Percentiles rank a stretch among this genome's conserved stretches.
Conservation (phyloP, 2,329 filamentous ascomycete genomes). For the Colletotrichum caudatum region DNA sequence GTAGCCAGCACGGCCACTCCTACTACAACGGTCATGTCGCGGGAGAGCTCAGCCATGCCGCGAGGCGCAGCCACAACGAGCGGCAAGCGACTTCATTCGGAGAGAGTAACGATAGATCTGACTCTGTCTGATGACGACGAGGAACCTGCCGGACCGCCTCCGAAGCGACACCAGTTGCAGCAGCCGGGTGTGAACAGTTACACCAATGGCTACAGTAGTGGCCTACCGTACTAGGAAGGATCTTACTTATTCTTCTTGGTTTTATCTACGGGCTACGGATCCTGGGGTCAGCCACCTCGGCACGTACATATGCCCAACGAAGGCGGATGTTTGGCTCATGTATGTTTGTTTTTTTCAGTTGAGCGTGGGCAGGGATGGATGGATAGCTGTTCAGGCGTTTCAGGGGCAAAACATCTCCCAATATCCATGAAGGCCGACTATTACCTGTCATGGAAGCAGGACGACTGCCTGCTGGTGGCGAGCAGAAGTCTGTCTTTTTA, state of each 20-base stretch:
- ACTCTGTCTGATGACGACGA: conserved; percentile 69
- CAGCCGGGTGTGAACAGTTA: conserved; percentile 28
- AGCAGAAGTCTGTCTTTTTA: conserved; percentile 18
- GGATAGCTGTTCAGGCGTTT: conserved; percentile 40
- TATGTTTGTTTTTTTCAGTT: conserved; percentile 36
- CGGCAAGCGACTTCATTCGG: conserved; percentile 62
- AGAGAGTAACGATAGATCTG: conserved; percentile 66
- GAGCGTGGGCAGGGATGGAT: conserved; percentile 34
- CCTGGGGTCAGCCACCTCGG: conserved; percentile 7
- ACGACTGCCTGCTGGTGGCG: background rate
- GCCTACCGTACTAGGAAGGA: conserved; percentile 15
- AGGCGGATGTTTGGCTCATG: conserved; percentile 22
- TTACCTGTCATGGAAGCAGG: conserved; percentile 16
- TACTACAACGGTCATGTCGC: conserved; percentile 52
- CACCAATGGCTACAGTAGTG: conserved; percentile 31
- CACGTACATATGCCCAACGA: conserved; percentile 32
- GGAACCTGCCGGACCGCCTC: conserved; percentile 60
- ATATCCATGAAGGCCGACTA: conserved; percentile 17
- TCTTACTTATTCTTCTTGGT: background rate
- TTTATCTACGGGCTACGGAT: background rate
- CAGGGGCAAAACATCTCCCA: conserved; percentile 32
- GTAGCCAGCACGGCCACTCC: conserved; percentile 55
- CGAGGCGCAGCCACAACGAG: conserved; percentile 53
- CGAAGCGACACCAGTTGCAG: conserved; percentile 60
- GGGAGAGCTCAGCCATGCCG: conserved; percentile 53